A percentile compares a stretch with the other conserved stretches of the same genome.
Conservation (phyloP, 2,329 filamentous ascomycete genomes). For the Stromatinia cepivora region DNA sequence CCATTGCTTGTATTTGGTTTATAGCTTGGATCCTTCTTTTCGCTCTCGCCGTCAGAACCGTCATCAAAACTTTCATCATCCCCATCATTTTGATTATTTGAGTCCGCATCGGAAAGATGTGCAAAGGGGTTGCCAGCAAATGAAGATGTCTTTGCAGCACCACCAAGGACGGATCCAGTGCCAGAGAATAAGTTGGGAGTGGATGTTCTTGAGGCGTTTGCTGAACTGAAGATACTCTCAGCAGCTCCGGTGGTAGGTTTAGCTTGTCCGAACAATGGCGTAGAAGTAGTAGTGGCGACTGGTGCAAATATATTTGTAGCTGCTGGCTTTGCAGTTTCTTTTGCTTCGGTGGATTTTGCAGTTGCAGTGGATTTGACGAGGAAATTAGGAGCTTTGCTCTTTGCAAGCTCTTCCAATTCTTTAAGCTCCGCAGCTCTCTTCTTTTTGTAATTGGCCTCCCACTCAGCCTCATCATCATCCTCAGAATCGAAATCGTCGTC, state of each 20-base stretch:
- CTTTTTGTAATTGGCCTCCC: conserved; percentile 32
- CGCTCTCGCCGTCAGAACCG: conserved; percentile 46
- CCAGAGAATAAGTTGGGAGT: conserved; percentile 34
- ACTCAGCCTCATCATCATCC: conserved; percentile 38
- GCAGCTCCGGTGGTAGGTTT: conserved; percentile 43
- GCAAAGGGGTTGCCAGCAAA: conserved; percentile 56
- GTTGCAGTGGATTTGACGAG: conserved; percentile 22
- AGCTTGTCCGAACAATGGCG: conserved; percentile 40
- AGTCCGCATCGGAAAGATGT: conserved; percentile 54
- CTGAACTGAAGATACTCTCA: conserved; percentile 31
- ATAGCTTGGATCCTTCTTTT: conserved; percentile 38
- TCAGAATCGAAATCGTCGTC: conserved; percentile 38
- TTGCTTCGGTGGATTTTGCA: conserved; percentile 4
- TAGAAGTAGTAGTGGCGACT: conserved; percentile 17
- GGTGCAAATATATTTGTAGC: neutral
- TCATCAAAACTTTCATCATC: conserved; percentile 47
- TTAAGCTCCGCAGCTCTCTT: conserved; percentile 30
- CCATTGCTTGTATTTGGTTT: conserved; percentile 27
- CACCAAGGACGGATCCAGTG: conserved; percentile 36
- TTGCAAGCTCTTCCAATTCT: conserved; percentile 30
- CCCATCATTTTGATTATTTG: conserved; percentile 47
- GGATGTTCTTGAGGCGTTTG: conserved; percentile 34
- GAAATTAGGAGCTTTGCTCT: conserved; percentile 28
- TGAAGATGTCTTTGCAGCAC: conserved; percentile 30
- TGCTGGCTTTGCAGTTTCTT: conserved; percentile 16